Percentiles rank a stretch among this genome's conserved stretches.
phyloP scores from a whole-genome alignment of 805 yeast genomes.

The Kodamaea leandrae region DNA sequence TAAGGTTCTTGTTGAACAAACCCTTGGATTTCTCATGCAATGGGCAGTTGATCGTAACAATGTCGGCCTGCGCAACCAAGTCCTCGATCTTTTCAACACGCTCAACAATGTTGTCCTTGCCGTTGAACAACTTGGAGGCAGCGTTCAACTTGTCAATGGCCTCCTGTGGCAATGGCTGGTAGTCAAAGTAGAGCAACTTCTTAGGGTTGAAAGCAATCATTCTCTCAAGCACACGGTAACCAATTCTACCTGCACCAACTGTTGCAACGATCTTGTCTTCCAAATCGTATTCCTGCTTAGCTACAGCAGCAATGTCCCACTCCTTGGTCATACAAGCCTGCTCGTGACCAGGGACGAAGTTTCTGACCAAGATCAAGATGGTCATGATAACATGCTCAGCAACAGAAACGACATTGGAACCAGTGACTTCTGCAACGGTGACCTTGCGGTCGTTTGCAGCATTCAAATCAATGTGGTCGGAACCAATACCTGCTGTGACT shows the following conservation, averaged over 20 bases:
- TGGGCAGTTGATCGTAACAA: constrained; percentile 76
- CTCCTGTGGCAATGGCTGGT: constrained; percentile 61
- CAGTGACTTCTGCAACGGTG: constrained; percentile 77
- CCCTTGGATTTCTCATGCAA: constrained; percentile 69
- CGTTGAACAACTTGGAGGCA: constrained; percentile 41
- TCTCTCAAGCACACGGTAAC: constrained; percentile 71
- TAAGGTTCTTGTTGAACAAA: constrained; percentile 60
- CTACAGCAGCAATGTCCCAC: constrained; percentile 74
- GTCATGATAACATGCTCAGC: constrained; percentile 81
- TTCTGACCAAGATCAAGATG: constrained; percentile 66
- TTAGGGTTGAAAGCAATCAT: constrained; percentile 70
- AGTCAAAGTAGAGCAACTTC: constrained; percentile 71
- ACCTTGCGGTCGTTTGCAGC: constrained; percentile 64
- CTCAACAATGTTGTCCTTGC: constrained; percentile 54
- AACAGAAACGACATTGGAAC: constrained; percentile 75
- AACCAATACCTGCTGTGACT: constrained; percentile 83
- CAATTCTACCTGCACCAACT: constrained; percentile 81
- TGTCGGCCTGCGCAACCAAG: constrained; percentile 63
- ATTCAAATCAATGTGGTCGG: constrained; percentile 73
- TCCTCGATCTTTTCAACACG: constrained; percentile 62
- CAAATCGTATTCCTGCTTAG: constrained; percentile 70
- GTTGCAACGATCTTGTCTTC: constrained; percentile 78
- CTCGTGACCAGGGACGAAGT: constrained; percentile 76
- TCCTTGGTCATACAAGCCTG: constrained; percentile 52
- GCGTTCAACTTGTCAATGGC: constrained; percentile 41